phyloP scores from a whole-genome alignment of 2,329 filamentous ascomycete species.

The Sphaerulina musiva region DNA sequence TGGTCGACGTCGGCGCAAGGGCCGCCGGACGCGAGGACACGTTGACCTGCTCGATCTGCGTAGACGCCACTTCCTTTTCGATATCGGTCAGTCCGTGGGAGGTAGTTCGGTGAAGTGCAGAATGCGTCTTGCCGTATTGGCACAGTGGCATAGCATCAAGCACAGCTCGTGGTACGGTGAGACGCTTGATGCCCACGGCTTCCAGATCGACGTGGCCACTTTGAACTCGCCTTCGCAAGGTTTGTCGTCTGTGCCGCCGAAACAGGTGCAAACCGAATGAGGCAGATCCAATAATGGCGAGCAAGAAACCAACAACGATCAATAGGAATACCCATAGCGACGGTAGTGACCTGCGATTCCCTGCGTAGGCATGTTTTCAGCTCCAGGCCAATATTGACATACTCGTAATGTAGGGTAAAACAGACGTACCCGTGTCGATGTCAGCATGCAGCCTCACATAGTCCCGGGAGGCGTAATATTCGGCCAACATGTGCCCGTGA shows the following conservation, averaged over 20 bases:
- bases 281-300: conserved; percentile 60
- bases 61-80: conserved; percentile 5
- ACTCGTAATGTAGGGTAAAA: conserved; percentile 2
- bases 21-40: conserved; percentile 1
- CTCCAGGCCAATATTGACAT: neutral
- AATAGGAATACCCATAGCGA: conserved; percentile 74
- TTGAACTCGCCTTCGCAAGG: conserved; percentile 63
- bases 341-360: conserved; percentile 45
- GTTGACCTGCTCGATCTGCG: conserved; percentile 4
- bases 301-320: conserved; percentile 63
- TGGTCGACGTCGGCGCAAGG: conserved; percentile 11
- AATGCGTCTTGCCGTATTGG: conserved; percentile 50
- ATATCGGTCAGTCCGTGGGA: conserved; percentile 10
- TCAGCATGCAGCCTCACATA: conserved; percentile 48
- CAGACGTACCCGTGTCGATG: conserved; percentile 40
- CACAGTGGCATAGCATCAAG: conserved; percentile 72
- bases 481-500: conserved; percentile 35
- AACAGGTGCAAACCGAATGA: conserved; percentile 70
- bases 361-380: conserved; percentile 4
- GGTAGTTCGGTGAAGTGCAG: neutral
- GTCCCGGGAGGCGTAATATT: conserved; percentile 37
- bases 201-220: conserved; percentile 81
- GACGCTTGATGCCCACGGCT: conserved; percentile 71
- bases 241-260: conserved; percentile 62
- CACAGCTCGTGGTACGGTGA: conserved; percentile 66